phyloP scores from a whole-genome alignment of 148 eudicot genomes.

The Camellia lanceoleosa region DNA sequence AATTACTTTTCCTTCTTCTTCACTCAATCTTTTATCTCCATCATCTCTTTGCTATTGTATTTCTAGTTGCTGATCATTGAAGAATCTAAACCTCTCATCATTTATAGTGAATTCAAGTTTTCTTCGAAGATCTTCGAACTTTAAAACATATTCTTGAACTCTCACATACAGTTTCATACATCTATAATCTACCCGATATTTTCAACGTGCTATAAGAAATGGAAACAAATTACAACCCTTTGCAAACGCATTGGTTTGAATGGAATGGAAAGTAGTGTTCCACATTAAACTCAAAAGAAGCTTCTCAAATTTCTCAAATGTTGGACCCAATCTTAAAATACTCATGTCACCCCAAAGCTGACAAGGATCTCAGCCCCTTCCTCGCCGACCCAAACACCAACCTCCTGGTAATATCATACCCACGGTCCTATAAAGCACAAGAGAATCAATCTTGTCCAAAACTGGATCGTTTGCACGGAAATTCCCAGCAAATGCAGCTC shows the following conservation, averaged over 20 bases:
- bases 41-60: too few relatives aligned
- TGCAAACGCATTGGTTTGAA: neutral
- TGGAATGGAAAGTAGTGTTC: neutral
- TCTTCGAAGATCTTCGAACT: too few relatives aligned
- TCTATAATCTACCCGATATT: too few relatives aligned
- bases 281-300: conserved; percentile 2
- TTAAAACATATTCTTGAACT: too few relatives aligned
- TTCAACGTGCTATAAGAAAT: too few relatives aligned
- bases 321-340: neutral
- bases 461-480: conserved; percentile 7
- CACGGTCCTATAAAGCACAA: neutral
- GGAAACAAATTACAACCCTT: too few relatives aligned
- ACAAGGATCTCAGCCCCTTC: neutral
- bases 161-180: too few relatives aligned
- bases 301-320: neutral
- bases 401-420: neutral
- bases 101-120: too few relatives aligned
- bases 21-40: too few relatives aligned
- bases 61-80: too few relatives aligned
- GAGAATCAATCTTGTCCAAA: neutral
- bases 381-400: conserved; percentile 6
- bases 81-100: too few relatives aligned
- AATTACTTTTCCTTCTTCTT: too few relatives aligned
- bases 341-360: neutral
- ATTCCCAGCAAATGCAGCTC: conserved; percentile 8